Evolutionary conservation across 1,284 basidiomycete genomes (phyloP).

Genomic region (Ustanciosporium gigantosporum): DNA sequence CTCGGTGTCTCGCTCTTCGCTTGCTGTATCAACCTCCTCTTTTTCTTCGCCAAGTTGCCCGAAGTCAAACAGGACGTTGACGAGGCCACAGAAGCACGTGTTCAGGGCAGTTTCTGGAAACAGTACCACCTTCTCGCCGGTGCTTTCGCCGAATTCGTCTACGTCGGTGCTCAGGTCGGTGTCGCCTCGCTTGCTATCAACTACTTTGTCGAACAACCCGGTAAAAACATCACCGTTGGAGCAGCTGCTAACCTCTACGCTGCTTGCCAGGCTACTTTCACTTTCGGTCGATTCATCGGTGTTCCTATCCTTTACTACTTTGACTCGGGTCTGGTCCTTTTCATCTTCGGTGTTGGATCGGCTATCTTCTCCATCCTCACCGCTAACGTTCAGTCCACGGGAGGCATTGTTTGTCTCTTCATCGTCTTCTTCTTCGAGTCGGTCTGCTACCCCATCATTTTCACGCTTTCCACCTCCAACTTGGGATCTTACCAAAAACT

Average conservation of each 20-base stretch:
- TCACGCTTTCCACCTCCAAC: slow-evolving; percentile 71
- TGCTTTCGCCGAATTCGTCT: slow-evolving; percentile 72
- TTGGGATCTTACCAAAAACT: slow-evolving; percentile 36
- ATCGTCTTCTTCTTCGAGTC: slow-evolving; percentile 77
- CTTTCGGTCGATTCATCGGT: slow-evolving; percentile 68
- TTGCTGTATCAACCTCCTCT: slow-evolving; percentile 69
- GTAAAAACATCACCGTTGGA: slow-evolving; percentile 13
- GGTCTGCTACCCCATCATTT: slow-evolving; percentile 63
- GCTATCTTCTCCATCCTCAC: slow-evolving; percentile 67
- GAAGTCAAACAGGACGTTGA: slow-evolving; percentile 67
- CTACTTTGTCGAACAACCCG: slow-evolving; percentile 58
- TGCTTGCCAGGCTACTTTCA: slow-evolving; percentile 70
- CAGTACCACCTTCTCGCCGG: slow-evolving; percentile 75
- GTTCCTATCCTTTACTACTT: slow-evolving; percentile 69
- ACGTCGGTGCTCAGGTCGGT: slow-evolving; percentile 74
- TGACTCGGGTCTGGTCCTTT: slow-evolving; percentile 70
- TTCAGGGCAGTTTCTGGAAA: slow-evolving; percentile 67
- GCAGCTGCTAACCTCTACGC: slow-evolving; percentile 62
- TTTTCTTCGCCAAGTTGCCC: slow-evolving; percentile 74
- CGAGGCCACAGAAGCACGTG: slow-evolving; percentile 17
- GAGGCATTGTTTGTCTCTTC: slow-evolving; percentile 71
- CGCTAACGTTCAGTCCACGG: slow-evolving; percentile 66
- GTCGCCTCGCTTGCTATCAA: slow-evolving; percentile 76
- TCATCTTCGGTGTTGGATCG: slow-evolving; percentile 63
- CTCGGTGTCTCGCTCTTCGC: slow-evolving; percentile 74